These are phyloP conservation scores for Candida sakaeoensis DNA, from an alignment of 805 yeast species.

Conservation along the genomic window DNA sequence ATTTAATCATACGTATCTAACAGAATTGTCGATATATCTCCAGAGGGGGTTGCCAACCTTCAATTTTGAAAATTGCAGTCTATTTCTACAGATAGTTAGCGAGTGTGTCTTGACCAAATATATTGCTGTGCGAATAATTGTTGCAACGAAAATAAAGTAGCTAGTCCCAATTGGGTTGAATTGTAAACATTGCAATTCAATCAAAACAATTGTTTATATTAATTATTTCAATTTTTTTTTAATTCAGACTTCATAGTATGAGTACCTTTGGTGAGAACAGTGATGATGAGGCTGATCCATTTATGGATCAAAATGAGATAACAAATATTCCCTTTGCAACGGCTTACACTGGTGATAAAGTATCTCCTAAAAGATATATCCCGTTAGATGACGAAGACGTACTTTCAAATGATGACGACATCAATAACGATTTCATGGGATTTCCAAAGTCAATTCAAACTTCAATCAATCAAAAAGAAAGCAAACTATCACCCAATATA, in stretches of 20 bases:
- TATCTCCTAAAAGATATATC: slow-evolving; percentile 34
- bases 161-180: no score
- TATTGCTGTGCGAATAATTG: no score
- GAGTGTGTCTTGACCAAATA: no score
- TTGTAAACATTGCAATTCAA: no score
- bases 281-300: slow-evolving; percentile 21
- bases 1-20: no score
- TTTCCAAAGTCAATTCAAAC: slow-evolving; percentile 19
- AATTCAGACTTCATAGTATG: slow-evolving; percentile 13
- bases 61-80: no score
- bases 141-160: no score
- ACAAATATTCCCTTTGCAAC: slow-evolving; percentile 33
- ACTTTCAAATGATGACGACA: slow-evolving; percentile 7
- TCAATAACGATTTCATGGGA: slow-evolving; percentile 17
- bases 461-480: slow-evolving; percentile 1
- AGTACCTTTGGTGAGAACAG: slow-evolving; percentile 30
- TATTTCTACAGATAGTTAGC: no score
- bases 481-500: slow-evolving; percentile 43
- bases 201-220: not conserved
- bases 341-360: slow-evolving; percentile 36
- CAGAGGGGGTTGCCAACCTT: no score
- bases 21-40: no score
- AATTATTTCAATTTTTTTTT: not conserved
- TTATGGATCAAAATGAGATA: slow-evolving; percentile 20
- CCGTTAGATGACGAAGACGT: slow-evolving; percentile 18